Percentiles rank a stretch among this genome's conserved stretches.
Evolutionary conservation across 2,329 filamentous ascomycete genomes (phyloP).

Genomic region (Colletotrichum tabaci): DNA sequence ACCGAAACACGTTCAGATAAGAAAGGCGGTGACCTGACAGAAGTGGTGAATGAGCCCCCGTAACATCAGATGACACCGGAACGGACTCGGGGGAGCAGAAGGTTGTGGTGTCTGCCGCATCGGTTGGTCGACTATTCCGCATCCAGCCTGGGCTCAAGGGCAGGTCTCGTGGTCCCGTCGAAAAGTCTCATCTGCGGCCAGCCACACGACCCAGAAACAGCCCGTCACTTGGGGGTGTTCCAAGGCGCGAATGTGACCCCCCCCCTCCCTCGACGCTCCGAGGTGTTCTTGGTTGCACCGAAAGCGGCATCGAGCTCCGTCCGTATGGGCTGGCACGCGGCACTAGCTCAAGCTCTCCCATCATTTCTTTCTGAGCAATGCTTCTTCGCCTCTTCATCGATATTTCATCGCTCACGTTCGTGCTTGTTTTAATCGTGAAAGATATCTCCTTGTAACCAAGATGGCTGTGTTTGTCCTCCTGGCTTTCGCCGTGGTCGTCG

Average conservation of each 20-base stretch:
- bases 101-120: neutral
- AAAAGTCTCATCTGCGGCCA: slow-evolving; percentile 6
- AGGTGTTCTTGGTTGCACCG: neutral
- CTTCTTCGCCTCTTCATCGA: neutral
- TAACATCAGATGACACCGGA: neutral
- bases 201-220: slow-evolving; percentile 1
- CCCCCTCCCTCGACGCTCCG: neutral
- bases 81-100: neutral
- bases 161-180: slow-evolving; percentile 6
- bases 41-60: neutral
- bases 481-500: slow-evolving; percentile 1
- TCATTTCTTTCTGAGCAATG: neutral
- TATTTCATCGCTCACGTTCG: neutral
- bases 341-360: slow-evolving; percentile 25
- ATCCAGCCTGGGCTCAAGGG: slow-evolving; percentile 5
- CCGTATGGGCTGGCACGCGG: slow-evolving; percentile 25
- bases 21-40: neutral
- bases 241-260: slow-evolving; percentile 7
- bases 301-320: slow-evolving; percentile 23
- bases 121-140: neutral
- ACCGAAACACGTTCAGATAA: neutral
- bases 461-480: slow-evolving; percentile 13
- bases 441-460: neutral
- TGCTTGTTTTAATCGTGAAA: neutral
- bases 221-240: slow-evolving; percentile 5